Conservation (phyloP, 371 early-diverging fungal species). For the Rhizopus arrhizus region DNA sequence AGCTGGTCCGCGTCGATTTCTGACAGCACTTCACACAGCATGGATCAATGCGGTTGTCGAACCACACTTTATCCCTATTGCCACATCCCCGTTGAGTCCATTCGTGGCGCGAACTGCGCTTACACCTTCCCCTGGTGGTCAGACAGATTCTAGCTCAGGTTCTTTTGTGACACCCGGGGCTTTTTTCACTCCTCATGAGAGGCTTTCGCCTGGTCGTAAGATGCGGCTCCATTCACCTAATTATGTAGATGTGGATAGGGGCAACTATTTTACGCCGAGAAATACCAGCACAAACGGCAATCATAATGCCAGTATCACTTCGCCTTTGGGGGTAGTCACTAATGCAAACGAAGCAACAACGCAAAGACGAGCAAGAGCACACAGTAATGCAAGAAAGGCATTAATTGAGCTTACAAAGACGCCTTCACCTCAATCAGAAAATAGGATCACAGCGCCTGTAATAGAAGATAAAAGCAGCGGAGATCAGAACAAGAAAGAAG, state of each 20-base stretch:
- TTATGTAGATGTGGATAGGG: conserved; percentile 15
- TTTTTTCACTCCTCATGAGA: conserved; percentile 21
- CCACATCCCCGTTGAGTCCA: conserved; percentile 58
- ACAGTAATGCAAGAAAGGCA: conserved; percentile 3
- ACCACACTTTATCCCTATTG: conserved; percentile 65
- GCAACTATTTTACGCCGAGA: conserved; percentile 21
- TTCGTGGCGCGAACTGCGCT: conserved; percentile 2
- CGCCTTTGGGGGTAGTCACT: neutral
- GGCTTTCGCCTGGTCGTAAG: conserved; percentile 20
- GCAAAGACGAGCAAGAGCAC: neutral
- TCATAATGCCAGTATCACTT: neutral
- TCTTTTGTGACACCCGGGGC: conserved; percentile 1
- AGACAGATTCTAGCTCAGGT: neutral
- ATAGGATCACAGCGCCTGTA: too few species aligned
- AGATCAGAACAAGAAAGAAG: neutral
- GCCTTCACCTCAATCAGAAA: neutral
- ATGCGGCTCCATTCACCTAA: conserved; percentile 12
- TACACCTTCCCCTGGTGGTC: neutral
- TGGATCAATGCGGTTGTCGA: conserved; percentile 59
- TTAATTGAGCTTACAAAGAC: neutral
- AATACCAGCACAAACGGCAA: neutral
- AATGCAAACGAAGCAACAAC: neutral
- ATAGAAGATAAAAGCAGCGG: too few species aligned
- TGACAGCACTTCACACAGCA: conserved; percentile 68
- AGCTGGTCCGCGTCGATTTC: conserved; percentile 66